Evolutionary conservation across 2,329 filamentous ascomycete species (phyloP), one percentile per base, ranked within the genome.

Genomic region (Stemphylium beticola): DNA sequence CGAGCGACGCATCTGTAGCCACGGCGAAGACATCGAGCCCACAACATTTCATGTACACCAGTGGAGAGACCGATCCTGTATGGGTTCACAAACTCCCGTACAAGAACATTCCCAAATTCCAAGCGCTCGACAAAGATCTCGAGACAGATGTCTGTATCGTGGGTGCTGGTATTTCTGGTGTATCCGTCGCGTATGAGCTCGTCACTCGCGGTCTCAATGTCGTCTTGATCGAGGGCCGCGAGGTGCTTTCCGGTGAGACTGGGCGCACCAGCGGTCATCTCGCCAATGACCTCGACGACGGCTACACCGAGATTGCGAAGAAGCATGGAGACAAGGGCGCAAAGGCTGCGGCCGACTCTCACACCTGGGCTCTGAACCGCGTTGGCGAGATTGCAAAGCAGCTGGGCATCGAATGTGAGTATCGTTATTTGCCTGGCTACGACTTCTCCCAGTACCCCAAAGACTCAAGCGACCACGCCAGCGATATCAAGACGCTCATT

Each of bases 391-490:
- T 86, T 2, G 72, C 78, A 0, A 72, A 76, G 50, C 66, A 80
- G 56, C 72, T 84, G 5, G 77, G 76, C 4, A 82, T 85, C 29
- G 81, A 85, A 0, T 86, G 83, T 68, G 83, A 85, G 58, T 86
- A 83, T 63, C 78, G 83, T 6, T 71, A 71, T 32, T 60, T 85
- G 2, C 79, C 77, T 0, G 81, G 73, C 0, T 83, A 83, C 57
- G 72, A 81, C 33, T 73, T 85, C 4, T 83, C 81, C 1, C 79
- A 84, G 62, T 82, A 81, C 54, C 62, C 74, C 0, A 68, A 69
- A 0, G 75, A 72, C 10, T 73, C 79, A 7, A 64, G 74, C 12
- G 73, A 79, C 49, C 79, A 83, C 49, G 70, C 77, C 2, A 66
- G 78, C 6, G 82, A 84, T 40, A 61, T 83, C 26, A 65, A 79